These are phyloP conservation scores for Curvularia sp. DNA, from an alignment of 2,329 filamentous ascomycete species.

Conservation along the genomic window DNA sequence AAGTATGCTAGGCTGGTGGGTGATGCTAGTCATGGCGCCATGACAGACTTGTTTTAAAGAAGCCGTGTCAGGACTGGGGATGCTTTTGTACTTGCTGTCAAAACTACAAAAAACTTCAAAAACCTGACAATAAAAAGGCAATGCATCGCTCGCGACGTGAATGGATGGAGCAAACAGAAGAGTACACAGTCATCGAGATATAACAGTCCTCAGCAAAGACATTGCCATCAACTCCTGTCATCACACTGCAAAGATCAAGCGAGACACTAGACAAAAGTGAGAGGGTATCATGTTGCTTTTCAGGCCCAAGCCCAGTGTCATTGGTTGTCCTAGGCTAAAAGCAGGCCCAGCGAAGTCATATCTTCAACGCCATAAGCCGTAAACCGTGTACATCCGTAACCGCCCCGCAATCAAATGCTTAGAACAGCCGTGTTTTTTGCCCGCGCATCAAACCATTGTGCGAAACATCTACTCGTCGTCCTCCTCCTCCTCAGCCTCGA, in stretches of 20 bases:
- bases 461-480: conserved; percentile 49
- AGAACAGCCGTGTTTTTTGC: conserved; percentile 29
- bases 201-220: not conserved
- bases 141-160: not conserved
- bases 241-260: not conserved
- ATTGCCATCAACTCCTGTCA: not conserved
- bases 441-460: conserved; percentile 1
- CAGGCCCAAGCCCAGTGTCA: conserved; percentile 44
- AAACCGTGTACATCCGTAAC: conserved; percentile 41
- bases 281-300: conserved; percentile 44
- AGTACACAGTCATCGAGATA: not conserved
- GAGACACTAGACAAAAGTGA: not conserved
- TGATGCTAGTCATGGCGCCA: conserved; percentile 88
- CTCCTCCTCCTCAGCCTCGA: conserved; percentile 60
- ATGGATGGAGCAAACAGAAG: not conserved
- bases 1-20: conserved; percentile 90
- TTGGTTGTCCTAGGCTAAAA: conserved; percentile 46
- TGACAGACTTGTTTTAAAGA: conserved; percentile 75
- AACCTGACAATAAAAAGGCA: not conserved
- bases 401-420: conserved; percentile 38
- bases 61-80: not conserved
- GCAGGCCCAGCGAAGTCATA: conserved; percentile 38
- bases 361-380: conserved; percentile 50
- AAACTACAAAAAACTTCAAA: not conserved
- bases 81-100: not conserved